Base-by-base conservation (phyloP, 176 grass and related monocot genomes). In the Juncus inflexus region DNA sequence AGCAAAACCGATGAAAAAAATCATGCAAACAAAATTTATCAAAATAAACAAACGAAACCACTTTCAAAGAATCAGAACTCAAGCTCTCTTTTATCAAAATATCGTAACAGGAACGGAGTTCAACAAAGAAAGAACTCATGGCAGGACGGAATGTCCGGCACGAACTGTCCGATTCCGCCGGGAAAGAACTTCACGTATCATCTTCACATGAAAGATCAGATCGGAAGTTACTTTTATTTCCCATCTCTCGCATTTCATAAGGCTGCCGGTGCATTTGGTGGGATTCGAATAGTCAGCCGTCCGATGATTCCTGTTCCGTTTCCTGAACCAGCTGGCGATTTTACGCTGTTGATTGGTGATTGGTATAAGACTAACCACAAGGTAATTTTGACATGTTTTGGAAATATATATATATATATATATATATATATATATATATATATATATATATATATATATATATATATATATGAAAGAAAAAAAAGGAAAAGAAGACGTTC, bases 121-220 rank as follows among this genome's bases (percentile, higher is more conserved):
- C 92, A 97, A 54, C 81, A 89, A 2, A 85, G 85, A 15, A 91
- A 79, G 58, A 81, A 89, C 38, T 97, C 87, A 38, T 97, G 87
- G 87, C 72, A 97, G 40, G 92, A 97, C 10, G 92, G 92, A 2
- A 84, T 97, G 50, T 81, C 58, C 0, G 87, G 87, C 8, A 97
- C 92, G 15, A 91, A 86, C 65, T 91, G 92, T 50, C 85, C 87
- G 0, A 91, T 97, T 50, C 85, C 77, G 0, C 79, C 92, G 0
- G 85, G 77, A 1, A 75, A 81, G 40, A 89, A 91, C 76, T 91
- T 77, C 74, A 97, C 85, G 0, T 95, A 88, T 51, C 64, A 55
- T 11, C 52, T 95, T 74, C 90, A 83, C 42, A 52, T 86, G 3
- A 91, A 91, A 73, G 89, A 91, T 12, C 89, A 91, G 15, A 91